Conservation (phyloP, 169 alveolate species). For the Plasmodium relictum region DNA sequence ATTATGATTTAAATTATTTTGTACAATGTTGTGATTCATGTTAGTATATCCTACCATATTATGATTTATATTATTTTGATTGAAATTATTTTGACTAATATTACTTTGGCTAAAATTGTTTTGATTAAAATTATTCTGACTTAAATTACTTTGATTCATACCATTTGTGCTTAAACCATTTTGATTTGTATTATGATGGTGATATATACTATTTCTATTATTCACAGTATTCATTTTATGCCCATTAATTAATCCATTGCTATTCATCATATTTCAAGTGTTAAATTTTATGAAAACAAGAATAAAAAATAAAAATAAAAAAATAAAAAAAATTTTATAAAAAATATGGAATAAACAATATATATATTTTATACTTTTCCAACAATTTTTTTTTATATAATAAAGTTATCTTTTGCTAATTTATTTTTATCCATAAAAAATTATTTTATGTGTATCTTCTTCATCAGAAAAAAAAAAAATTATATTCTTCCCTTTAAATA, state of each 20-base stretch:
- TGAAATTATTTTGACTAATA: neutral
- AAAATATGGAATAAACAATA: no score
- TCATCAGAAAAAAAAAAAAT: no score
- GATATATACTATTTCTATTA: neutral
- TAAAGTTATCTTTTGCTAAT: no score
- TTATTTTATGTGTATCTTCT: no score
- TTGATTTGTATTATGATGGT: neutral
- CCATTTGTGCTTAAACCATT: neutral
- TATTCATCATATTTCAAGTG: slow-evolving; percentile 37
- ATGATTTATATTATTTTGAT: neutral
- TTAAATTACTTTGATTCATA: neutral
- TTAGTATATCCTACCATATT: neutral
- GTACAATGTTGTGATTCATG: neutral
- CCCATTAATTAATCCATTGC: slow-evolving; percentile 33
- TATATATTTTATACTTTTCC: no score
- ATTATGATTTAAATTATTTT: neutral
- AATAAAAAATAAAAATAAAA: neutral
- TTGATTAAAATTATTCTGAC: neutral
- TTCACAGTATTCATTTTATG: slow-evolving; percentile 29
- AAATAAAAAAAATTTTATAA: neutral
- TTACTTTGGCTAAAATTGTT: neutral
- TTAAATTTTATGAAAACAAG: neutral
- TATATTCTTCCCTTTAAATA: no score
- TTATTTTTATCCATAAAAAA: no score
- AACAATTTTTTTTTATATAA: no score